phyloP scores from a whole-genome alignment of 1,139 yeast genomes.

The Geotrichum carabidarum region DNA sequence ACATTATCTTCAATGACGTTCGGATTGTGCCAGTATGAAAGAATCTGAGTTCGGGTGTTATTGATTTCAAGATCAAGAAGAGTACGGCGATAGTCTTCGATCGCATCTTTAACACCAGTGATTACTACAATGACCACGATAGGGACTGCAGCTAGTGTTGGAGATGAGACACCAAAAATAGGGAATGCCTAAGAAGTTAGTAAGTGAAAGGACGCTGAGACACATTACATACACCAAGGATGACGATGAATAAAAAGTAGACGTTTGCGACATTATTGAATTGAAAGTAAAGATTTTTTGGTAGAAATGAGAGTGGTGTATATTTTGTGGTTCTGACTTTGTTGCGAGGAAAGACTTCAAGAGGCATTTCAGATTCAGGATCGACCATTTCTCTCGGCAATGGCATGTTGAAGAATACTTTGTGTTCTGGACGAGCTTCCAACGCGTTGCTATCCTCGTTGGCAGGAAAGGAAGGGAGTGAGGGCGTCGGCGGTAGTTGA shows the following conservation, averaged over 20 bases:
- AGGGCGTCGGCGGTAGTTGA: conserved; percentile 1
- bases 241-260: conserved; percentile 75
- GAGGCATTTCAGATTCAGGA: conserved; percentile 55
- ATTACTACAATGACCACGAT: conserved; percentile 83
- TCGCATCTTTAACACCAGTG: conserved; percentile 88
- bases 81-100: conserved; percentile 88
- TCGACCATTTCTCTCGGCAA: conserved; percentile 62
- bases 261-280: conserved; percentile 86
- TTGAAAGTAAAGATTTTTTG: conserved; percentile 74
- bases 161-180: conserved; percentile 85
- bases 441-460: background rate
- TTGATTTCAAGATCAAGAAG: conserved; percentile 77
- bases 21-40: conserved; percentile 64
- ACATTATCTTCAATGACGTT: conserved; percentile 70
- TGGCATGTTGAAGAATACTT: conserved; percentile 59
- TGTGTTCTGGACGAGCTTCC: conserved; percentile 35
- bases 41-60: conserved; percentile 75
- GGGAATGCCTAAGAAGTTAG: conserved; percentile 45
- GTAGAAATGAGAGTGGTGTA: conserved; percentile 82
- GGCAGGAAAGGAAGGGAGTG: background rate
- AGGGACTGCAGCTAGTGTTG: conserved; percentile 90
- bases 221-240: conserved; percentile 53
- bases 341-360: conserved; percentile 63
- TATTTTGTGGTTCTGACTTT: conserved; percentile 94
- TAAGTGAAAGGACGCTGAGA: conserved; percentile 16